Percentiles rank a stretch among this genome's conserved stretches.
Conservation (phyloP, 495 filamentous ascomycete species). For the Aspergillus kassunensis region DNA sequence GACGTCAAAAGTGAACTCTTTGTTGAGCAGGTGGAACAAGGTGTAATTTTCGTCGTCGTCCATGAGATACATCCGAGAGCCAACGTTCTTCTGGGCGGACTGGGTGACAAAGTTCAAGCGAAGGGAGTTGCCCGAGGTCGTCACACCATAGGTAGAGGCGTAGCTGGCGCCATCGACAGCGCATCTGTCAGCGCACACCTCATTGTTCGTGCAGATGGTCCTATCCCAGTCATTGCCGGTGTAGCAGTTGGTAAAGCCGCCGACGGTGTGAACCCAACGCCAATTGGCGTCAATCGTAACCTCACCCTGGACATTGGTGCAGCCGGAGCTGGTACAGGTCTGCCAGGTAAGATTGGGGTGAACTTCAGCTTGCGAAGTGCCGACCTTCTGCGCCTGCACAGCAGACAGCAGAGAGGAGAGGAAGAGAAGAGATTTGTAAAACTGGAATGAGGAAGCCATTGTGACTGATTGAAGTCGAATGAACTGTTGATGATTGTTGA, state of each 20-base stretch:
- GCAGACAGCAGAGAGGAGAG: conserved; percentile 25
- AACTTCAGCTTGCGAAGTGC: conserved; percentile 51
- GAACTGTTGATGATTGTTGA: too few relatives aligned
- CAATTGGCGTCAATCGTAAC: conserved; percentile 65
- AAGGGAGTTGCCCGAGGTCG: conserved; percentile 49
- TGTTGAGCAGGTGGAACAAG: conserved; percentile 53
- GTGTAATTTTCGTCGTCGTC: conserved; percentile 54
- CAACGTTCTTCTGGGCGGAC: conserved; percentile 41
- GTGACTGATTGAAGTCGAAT: not conserved
- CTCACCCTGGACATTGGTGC: conserved; percentile 46
- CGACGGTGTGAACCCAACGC: conserved; percentile 54
- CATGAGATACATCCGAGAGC: conserved; percentile 61
- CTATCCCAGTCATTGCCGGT: conserved; percentile 56
- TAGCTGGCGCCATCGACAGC: conserved; percentile 61
- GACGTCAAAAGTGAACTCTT: conserved; percentile 67
- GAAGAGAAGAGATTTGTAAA: conserved; percentile 23
- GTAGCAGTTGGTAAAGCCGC: conserved; percentile 61
- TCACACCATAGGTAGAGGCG: conserved; percentile 51
- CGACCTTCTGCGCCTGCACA: conserved; percentile 50
- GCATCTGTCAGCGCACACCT: conserved; percentile 54
- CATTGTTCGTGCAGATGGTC: conserved; percentile 49
- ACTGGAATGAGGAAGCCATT: conserved; percentile 15
- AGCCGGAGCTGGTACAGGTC: conserved; percentile 50
- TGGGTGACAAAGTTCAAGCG: conserved; percentile 53
- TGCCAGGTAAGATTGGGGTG: conserved; percentile 58